Evolutionary conservation across 768 basidiomycete genomes (phyloP), one percentile per base, ranked within the genome.

Genomic region (Leucosporidium creatinivorum): DNA sequence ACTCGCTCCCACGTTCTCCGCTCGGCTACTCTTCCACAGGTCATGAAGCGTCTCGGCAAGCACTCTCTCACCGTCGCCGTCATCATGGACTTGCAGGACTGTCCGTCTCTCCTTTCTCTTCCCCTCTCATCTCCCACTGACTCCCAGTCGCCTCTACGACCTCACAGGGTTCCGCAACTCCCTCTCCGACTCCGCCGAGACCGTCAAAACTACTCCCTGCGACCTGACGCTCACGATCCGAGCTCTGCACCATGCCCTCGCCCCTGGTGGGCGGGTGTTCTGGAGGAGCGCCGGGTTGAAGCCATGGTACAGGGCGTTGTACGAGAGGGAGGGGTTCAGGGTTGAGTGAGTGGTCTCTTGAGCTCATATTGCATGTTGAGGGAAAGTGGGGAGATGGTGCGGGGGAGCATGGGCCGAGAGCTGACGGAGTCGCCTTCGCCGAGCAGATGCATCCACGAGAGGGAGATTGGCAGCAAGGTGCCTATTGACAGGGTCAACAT

Each of bases 401-500:
- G 19, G 10, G 54, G 19, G 25, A 13, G 18, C 9, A 13, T 5
- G 30, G 18, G 54, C 30, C 12, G 30, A 54, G n/a, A 77, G 9
- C 83, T 87, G 26, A 75, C 39, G 8, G 39, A 44, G 10, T 17
- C 3, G 15, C 15, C 15, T 17, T 44, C 39, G 39, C 39, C 39
- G 39, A 44, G 39, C 39, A 44, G 39, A 17, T 44, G 83, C 13
- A 78, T 87, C 19, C 82, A 81, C 25, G 80, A 85, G 65, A 79
- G 87, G 62, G 78, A 82, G 70, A 75, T 77, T 65, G 83, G 84
- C 3, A 73, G 79, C 0, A 76, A 79, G 12, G 76, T 70, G 8
- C 83, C 85, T 5, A 81, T 89, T 61, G 87, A 88, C 76, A 79
- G 84, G 66, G 87, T 88, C 39, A 88, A 88, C 74, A 88, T 88